A percentile compares a stretch with the other conserved stretches of the same genome.
Conservation (phyloP, 2,329 filamentous ascomycete species). For the Alternaria brassicae region DNA sequence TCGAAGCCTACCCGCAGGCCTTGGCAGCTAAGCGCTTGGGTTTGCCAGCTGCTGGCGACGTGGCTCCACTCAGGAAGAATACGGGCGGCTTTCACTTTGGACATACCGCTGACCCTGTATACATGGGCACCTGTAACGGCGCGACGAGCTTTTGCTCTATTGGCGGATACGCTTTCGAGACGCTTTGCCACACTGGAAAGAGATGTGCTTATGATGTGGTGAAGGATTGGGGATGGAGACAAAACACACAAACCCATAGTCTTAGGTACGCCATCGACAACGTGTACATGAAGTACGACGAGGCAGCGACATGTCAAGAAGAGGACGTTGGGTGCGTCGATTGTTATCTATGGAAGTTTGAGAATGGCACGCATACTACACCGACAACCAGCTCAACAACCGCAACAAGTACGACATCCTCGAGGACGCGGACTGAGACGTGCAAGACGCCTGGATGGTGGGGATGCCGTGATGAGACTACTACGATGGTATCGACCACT, state of each 20-base stretch:
- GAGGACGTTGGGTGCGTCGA: constrained; percentile 47
- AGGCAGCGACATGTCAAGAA: constrained; percentile 43
- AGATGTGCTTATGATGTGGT: constrained; percentile 48
- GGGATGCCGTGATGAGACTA: constrained; percentile 47
- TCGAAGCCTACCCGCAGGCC: constrained; percentile 48
- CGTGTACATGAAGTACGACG: constrained; percentile 44
- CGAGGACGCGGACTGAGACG: constrained; percentile 44
- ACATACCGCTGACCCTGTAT: constrained; percentile 47
- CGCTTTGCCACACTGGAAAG: constrained; percentile 46
- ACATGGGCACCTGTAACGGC: constrained; percentile 49
- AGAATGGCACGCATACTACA: constrained; percentile 44
- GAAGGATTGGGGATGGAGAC: constrained; percentile 48
- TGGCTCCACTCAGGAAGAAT: constrained; percentile 41
- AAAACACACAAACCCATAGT: constrained; percentile 42
- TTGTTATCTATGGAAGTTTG: constrained; percentile 48
- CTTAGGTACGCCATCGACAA: constrained; percentile 47
- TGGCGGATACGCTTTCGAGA: constrained; percentile 48
- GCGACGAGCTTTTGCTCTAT: constrained; percentile 48
- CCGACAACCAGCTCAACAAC: constrained; percentile 34
- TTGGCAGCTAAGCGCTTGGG: constrained; percentile 45
- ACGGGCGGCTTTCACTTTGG: constrained; percentile 48
- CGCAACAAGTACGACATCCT: constrained; percentile 31
- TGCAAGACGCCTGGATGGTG: constrained; percentile 50
- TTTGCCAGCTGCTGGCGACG: constrained; percentile 37
- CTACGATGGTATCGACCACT: constrained; percentile 32